phyloP scores from a whole-genome alignment of 2,329 filamentous ascomycete genomes.

The Ascochyta lentis region DNA sequence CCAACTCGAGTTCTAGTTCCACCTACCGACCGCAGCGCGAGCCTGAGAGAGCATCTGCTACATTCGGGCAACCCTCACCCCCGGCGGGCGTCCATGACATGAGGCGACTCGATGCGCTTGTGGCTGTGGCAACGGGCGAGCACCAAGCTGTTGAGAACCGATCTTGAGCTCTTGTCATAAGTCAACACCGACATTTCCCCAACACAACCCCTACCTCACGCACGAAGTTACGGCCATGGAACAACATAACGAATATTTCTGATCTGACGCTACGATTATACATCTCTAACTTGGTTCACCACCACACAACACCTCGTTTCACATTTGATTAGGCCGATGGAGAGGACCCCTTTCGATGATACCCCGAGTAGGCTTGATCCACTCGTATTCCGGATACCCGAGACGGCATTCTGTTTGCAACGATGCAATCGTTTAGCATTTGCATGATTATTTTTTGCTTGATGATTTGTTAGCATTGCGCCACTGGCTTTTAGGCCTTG shows the following conservation, averaged over 20 bases:
- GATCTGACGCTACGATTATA: constrained; percentile 23
- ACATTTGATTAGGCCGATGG: constrained; percentile 28
- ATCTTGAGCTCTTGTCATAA: constrained; percentile 11
- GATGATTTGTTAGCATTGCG: constrained; percentile 18
- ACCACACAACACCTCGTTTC: constrained; percentile 22
- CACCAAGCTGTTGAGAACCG: constrained; percentile 47
- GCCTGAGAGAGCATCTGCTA: constrained; percentile 36
- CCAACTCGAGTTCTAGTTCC: constrained; percentile 28
- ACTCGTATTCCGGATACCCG: constrained; percentile 27
- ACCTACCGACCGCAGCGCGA: constrained; percentile 41
- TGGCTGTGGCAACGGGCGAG: constrained; percentile 70
- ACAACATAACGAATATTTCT: constrained; percentile 28
- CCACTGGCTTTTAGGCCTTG: constrained; percentile 19
- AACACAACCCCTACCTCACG: constrained; percentile 12
- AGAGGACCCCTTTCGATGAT: constrained; percentile 40
- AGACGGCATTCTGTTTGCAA: constrained; percentile 19
- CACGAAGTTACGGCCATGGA: constrained; percentile 33
- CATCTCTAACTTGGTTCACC: constrained; percentile 22
- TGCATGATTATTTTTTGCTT: constrained; percentile 16
- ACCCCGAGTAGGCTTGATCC: constrained; percentile 36
- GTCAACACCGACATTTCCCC: background rate
- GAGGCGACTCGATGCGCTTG: constrained; percentile 66
- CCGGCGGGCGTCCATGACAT: constrained; percentile 56
- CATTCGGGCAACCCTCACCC: constrained; percentile 43
- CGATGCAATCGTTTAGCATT: constrained; percentile 22